These are phyloP conservation scores for Strobilomyces confusus DNA, from an alignment of 768 basidiomycete species.

Conservation along the genomic window DNA sequence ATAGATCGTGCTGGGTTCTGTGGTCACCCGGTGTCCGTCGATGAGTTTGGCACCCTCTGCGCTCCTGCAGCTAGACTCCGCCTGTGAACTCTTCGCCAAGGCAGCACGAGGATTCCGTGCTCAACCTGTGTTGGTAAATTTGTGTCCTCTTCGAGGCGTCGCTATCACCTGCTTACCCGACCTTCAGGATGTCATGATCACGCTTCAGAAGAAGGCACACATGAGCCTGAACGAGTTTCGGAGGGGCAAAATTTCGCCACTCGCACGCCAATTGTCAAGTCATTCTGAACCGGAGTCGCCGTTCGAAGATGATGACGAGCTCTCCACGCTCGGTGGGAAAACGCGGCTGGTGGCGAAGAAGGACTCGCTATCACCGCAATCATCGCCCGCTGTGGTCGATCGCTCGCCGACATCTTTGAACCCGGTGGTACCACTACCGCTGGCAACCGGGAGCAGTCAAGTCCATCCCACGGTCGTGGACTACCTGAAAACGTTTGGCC, in stretches of 20 bases:
- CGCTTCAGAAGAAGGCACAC: conserved; percentile 63
- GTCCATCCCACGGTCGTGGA: conserved; percentile 64
- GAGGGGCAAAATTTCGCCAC: conserved; percentile 49
- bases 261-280: conserved; percentile 33
- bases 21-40: conserved; percentile 74
- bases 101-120: conserved; percentile 64
- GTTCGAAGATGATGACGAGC: conserved; percentile 56
- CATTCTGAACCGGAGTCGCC: conserved; percentile 40
- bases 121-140: conserved; percentile 56
- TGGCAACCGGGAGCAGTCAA: conserved; percentile 47
- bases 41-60: conserved; percentile 77
- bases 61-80: conserved; percentile 67
- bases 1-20: conserved; percentile 66
- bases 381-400: conserved; percentile 41
- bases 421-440: conserved; percentile 67
- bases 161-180: conserved; percentile 9
- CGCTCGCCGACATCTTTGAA: conserved; percentile 69
- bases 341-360: conserved; percentile 62
- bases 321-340: conserved; percentile 60
- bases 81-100: conserved; percentile 70
- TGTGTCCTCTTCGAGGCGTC: neutral
- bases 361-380: conserved; percentile 51
- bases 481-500: conserved; percentile 62
- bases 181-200: conserved; percentile 57
- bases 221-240: conserved; percentile 60